Evolutionary conservation across 352 stramenopile species (phyloP).

Genomic region (Pythium apleroticum): DNA sequence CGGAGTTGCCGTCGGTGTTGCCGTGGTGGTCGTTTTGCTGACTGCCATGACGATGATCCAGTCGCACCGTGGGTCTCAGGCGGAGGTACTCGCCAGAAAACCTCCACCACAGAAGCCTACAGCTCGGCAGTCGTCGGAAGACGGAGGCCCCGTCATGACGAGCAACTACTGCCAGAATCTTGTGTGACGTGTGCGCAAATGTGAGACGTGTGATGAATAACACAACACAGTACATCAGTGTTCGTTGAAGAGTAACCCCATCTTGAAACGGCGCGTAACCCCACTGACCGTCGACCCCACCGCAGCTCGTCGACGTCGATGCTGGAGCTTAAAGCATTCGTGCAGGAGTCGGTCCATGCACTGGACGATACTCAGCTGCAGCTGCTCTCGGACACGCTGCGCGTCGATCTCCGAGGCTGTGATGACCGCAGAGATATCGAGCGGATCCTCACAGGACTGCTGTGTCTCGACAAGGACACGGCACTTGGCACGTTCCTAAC

Average conservation of each 20-base stretch:
- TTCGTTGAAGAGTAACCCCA: no score
- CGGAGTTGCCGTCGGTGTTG: background rate
- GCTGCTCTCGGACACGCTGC: conserved; percentile 56
- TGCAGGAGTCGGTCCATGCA: conserved; percentile 60
- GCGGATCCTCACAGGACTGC: conserved; percentile 53
- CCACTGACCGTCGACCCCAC: background rate
- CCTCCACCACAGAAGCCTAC: no score
- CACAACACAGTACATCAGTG: no score
- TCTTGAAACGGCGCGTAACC: conserved; percentile 9
- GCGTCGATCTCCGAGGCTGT: conserved; percentile 58
- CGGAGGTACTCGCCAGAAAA: no score
- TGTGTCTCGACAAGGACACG: conserved; percentile 76
- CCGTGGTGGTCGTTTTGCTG: background rate
- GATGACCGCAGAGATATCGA: conserved; percentile 62
- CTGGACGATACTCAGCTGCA: conserved; percentile 46
- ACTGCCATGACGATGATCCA: background rate
- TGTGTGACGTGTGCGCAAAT: conserved; percentile 38
- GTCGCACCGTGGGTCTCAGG: no score
- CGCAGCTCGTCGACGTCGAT: conserved; percentile 23
- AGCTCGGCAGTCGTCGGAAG: no score
- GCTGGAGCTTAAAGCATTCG: conserved; percentile 61
- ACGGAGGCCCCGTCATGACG: conserved; percentile 21
- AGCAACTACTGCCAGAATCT: conserved; percentile 70
- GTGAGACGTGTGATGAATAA: no score
- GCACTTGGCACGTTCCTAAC: conserved; percentile 68